Base-by-base conservation (phyloP, 495 filamentous ascomycete genomes). In the Echria macrotheca region DNA sequence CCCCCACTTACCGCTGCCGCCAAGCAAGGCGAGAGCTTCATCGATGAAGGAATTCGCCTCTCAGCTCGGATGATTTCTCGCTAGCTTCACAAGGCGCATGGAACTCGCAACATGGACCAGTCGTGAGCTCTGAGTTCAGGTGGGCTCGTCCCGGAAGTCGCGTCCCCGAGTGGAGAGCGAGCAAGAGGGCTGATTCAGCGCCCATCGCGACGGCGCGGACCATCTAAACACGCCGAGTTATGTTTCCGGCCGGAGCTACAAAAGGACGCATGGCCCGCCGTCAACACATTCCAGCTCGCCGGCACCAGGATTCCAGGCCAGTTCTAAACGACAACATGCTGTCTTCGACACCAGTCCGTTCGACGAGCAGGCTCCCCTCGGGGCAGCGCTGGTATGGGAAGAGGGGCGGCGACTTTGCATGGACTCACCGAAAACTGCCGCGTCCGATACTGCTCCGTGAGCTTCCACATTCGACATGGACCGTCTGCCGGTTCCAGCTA, bases 351-450 rank as follows among this genome's bases (percentile, higher is more conserved):
- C 47, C 59, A 12, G 54, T 61, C 28, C 59, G 59, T 9, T 56
- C 59, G 19, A 61, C 59, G 10, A 61, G 59, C 50, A 52, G 59
- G 4, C 18, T 52, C 10, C 55, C 56, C 10, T 56, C 59, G 11
- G 40, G 58, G 3, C 28, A 45, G 33, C 28, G 52, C 5, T 62
- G 59, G 59, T 57, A 59, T 40, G 59, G 59, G 21, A 62, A 62
- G 36, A 46, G 56, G 24, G 56, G 56, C 10, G 40, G 44, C 9
- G 56, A 59, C 19, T 46, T 59, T 32, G 45, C 51, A 5, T 56
- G 50, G 23, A 48, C 54, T 36, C 50, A 48, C 45, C 32, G 50
- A 26, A 57, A 51, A 6, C 39, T 54, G 21, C 53, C 50, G 12
- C 44, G 46, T 24, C 43, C 36, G 44, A 54, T 33, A 2, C 21